Evolutionary conservation across 208 protist genomes (phyloP), one percentile per base, ranked within the genome.

Genomic region (Lotmaria passim): DNA sequence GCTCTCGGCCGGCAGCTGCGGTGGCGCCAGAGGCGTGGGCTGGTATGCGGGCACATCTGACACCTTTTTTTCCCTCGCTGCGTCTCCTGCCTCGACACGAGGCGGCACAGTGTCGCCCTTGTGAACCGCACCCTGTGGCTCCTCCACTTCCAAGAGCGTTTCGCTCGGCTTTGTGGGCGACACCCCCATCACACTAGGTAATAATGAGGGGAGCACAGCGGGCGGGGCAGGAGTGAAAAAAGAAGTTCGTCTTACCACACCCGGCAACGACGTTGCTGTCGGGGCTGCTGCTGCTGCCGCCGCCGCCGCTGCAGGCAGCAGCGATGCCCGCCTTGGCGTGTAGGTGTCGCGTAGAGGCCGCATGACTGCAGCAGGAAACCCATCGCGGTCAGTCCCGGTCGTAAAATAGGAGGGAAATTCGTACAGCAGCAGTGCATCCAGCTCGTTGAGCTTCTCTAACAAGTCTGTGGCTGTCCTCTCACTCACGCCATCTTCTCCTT

Each of bases 401-500:
- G 57, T 55, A 39, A 82, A 82, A 64, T 76, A 82, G 8, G 65
- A 21, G 0, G 81, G 81, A 31, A 83, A 78, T 30, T 66, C 58
- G 44, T 51, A 39, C 31, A 83, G 55, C 21, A 87, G 66, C 24
- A 79, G 47, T 17, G 73, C 78, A 55, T 87, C 81, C 11, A 87
- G 67, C 1, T 34, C 57, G 58, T 75, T 75, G 5, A 87, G 74
- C 65, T 71, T 69, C 26, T 83, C 73, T 41, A 83, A 43, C 26
- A 87, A 50, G 11, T 53, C 57, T 12, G 58, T 24, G 23, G 50
- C 39, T 12, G 38, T 60, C 34, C 17, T 63, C 15, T 58, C 55
- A 28, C 52, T 72, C 3, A 53, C 55, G 26, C 24, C 31, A 26
- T 64, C 46, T 24, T 63, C 56, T 10, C 14, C 39, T 1, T 60